phyloP scores from a whole-genome alignment of 345 rosid genomes.

The Salix purpurea region DNA sequence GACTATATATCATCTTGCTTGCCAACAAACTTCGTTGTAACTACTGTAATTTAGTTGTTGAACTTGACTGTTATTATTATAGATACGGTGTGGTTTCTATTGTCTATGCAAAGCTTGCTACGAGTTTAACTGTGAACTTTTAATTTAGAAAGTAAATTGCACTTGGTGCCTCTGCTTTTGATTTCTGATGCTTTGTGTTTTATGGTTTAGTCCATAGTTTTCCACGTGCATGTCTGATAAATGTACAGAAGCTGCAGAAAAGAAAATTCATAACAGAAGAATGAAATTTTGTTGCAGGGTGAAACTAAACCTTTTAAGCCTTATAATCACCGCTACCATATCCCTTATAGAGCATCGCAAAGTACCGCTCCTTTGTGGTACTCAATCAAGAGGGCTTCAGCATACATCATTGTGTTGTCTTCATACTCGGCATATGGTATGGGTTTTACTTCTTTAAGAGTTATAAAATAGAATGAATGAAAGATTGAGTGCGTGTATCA shows the following conservation, averaged over 20 bases:
- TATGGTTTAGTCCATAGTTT: not conserved
- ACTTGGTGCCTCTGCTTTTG: not conserved
- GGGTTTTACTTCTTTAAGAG: not conserved
- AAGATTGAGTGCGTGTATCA: not conserved
- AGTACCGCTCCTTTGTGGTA: constrained; percentile 86
- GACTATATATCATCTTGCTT: not conserved
- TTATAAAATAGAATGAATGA: not conserved
- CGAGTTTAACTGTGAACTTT: not conserved
- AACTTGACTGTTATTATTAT: not conserved
- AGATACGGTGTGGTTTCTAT: not conserved
- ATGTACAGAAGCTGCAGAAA: not conserved
- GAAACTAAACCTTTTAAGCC: constrained; percentile 84
- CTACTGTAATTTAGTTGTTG: not conserved
- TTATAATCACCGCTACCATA: constrained; percentile 56
- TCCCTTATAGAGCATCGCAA: constrained; percentile 60
- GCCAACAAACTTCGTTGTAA: not conserved
- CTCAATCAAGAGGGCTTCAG: constrained; percentile 92
- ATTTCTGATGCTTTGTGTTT: not conserved
- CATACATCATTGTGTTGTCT: constrained; percentile 70
- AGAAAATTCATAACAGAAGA: not conserved
- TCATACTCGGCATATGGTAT: constrained; percentile 90
- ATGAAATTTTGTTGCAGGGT: constrained; percentile 47
- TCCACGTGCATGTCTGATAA: not conserved
- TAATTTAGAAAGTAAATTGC: not conserved
- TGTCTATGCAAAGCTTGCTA: not conserved